Base-by-base conservation (phyloP, 1,284 basidiomycete species). In the Ceratobasidium sp. region DNA sequence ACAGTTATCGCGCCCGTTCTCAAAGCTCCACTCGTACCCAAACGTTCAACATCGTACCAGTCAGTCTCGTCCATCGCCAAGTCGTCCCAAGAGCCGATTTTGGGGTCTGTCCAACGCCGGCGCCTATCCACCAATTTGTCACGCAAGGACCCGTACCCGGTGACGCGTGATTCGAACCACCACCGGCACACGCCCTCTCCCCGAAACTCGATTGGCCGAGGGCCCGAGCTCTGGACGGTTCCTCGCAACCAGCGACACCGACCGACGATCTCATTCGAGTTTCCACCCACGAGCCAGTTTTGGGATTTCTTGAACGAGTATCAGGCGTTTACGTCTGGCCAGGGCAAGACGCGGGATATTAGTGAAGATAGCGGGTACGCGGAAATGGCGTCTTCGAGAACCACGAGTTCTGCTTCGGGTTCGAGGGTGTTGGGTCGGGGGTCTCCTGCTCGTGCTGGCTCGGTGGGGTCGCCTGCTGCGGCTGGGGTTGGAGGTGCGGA, bases 281-380 rank as follows among this genome's bases (percentile, higher is more conserved):
- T 65, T 53, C 62, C 62, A 14, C 60, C 62, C 32, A 65, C 62
- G 28, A 53, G 46, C 62, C 43, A 65, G 34, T 65, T 65, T 65
- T 65, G 62, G 62, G 43, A 41, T 28, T 65, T 65, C 30, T 41
- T 65, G 46, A 53, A 53, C 62, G 62, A 65, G 62, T 65, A 65
- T 28, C 62, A 65, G 46, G 32, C 46, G 30, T 65, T 52, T 41
- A 32, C 26, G 28, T 36, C n/a, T 36, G 21, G 16, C 5, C 41
- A 12, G 28, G 36, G 36, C 3, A 23, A 50, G 8, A 28, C 6
- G 26, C 26, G 23, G 23, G 53, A 53, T 16, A n/a, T 32, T 18
- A 34, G 26, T 30, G 46, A 53, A 2, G 62, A 65, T 53, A 65
- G 62, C 34, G 62, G 48, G 30, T 53, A 65, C 48, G 46, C 53